Conservation (phyloP, 257 asterid genomes). For the Jaltomata sinuosa region DNA sequence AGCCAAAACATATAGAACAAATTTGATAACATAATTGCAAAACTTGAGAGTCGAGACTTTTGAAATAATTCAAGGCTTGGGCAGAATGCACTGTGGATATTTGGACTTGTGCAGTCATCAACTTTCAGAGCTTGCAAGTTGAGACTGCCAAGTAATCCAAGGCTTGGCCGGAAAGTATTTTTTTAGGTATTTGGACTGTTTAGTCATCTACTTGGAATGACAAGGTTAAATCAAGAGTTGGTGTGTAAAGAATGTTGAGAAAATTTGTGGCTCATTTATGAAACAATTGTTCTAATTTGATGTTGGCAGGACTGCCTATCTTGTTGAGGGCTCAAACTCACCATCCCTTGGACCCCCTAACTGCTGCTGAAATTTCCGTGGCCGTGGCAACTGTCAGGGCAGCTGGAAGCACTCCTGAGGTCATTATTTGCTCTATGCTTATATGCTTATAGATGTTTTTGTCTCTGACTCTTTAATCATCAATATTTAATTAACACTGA, state of each 20-base stretch:
- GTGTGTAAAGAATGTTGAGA: background rate
- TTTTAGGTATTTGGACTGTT: background rate
- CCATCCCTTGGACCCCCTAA: constrained; percentile 21
- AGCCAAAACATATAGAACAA: background rate
- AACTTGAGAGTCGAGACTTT: background rate
- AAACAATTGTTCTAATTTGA: background rate
- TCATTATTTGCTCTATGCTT: background rate
- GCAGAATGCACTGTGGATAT: background rate
- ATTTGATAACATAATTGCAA: background rate
- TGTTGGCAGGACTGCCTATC: constrained; percentile 5
- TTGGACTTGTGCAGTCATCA: background rate
- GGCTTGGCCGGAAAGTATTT: background rate
- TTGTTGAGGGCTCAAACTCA: constrained; percentile 20
- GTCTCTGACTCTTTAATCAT: background rate
- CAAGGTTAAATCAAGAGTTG: background rate
- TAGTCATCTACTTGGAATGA: background rate
- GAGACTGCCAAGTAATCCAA: background rate
- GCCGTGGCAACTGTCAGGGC: constrained; percentile 26
- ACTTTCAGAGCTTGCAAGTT: background rate
- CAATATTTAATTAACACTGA: background rate
- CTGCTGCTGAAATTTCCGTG: constrained; percentile 21
- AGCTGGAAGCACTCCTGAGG: constrained; percentile 24
- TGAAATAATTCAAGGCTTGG: background rate
- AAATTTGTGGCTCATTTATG: background rate
- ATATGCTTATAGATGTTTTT: background rate